These are phyloP conservation scores for Mesembryanthemum crystallinum DNA, from an alignment of 148 eudicot species.

Conservation along the genomic window DNA sequence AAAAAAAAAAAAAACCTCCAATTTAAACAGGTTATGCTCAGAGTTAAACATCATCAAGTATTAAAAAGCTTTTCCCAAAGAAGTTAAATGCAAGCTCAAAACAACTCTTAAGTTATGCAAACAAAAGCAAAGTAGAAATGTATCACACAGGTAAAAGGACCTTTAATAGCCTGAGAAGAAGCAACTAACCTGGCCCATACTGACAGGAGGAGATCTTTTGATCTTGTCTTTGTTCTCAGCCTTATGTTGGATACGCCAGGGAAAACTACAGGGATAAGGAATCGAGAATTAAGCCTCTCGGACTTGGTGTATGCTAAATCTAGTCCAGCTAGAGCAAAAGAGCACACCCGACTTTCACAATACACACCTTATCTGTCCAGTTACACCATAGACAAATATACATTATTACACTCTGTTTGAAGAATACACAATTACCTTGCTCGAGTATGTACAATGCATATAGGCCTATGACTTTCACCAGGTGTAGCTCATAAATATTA, in stretches of 20 bases:
- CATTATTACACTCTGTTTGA: too few relatives aligned
- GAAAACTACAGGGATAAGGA: background rate
- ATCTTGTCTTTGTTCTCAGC: background rate
- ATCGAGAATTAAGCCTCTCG: background rate
- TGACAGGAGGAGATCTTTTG: background rate
- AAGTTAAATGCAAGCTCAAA: background rate
- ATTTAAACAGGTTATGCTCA: background rate
- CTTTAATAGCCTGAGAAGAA: background rate
- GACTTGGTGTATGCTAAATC: background rate
- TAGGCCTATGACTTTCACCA: too few relatives aligned
- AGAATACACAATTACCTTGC: too few relatives aligned
- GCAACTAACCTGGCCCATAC: slow-evolving; percentile 3
- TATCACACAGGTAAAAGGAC: background rate
- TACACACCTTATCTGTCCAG: too few relatives aligned
- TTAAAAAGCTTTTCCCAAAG: background rate
- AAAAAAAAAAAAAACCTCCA: background rate
- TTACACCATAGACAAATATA: too few relatives aligned
- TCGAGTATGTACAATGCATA: too few relatives aligned
- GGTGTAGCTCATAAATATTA: too few relatives aligned
- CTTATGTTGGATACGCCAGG: background rate
- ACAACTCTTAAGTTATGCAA: background rate
- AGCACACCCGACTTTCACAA: too few relatives aligned
- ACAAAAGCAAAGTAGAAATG: background rate
- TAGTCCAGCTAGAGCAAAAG: too few relatives aligned
- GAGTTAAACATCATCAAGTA: background rate